Base-by-base conservation (phyloP, 441 rosid species). In the Gossypium davidsonii region DNA sequence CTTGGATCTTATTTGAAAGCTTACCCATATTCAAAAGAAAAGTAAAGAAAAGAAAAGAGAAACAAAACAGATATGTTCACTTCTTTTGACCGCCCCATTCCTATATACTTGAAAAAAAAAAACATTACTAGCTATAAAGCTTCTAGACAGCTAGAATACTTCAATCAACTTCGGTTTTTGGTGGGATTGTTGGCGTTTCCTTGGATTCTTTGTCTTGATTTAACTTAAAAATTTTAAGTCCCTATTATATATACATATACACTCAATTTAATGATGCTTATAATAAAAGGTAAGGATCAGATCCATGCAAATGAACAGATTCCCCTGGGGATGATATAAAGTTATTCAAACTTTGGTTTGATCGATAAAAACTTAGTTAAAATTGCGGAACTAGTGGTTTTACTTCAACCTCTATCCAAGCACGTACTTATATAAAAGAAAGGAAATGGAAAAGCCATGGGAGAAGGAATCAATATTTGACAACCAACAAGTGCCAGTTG, bases 101-200 rank as follows among this genome's bases (percentile, higher is more conserved):
- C 58, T 39, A 7, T 67, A 58, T 58, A 1, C 31, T 44, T 23
- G n/a, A 3, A 48, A 44, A 21, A 14, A 55, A n/a, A 28, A 21
- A 1, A 26, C 18, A 34, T 8, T 1, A 15, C 42, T 37, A 4
- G 6, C 6, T 31, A 21, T 44, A 58, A 44, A 42, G 51, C 26
- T 65, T 65, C 70, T 64, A 64, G 10, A 42, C 3, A 56, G 28
- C 31, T 21, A 21, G 28, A 56, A 18, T 42, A 2, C 31, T 42
- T 42, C 28, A 20, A 25, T 6, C 39, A 12, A 17, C 9, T 55
- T 17, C 3, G 63, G 67, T 73, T 75, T 67, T 74, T n/a, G n/a
- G 23, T 21, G n/a, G 61, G 28, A 57, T 65, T 82, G 85, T 86
- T 59, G 79, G 85, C 74, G 80, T 79, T 74, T 84, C 75, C 78